Conservation (phyloP, 768 basidiomycete species). For the Boletellus emodensis region DNA sequence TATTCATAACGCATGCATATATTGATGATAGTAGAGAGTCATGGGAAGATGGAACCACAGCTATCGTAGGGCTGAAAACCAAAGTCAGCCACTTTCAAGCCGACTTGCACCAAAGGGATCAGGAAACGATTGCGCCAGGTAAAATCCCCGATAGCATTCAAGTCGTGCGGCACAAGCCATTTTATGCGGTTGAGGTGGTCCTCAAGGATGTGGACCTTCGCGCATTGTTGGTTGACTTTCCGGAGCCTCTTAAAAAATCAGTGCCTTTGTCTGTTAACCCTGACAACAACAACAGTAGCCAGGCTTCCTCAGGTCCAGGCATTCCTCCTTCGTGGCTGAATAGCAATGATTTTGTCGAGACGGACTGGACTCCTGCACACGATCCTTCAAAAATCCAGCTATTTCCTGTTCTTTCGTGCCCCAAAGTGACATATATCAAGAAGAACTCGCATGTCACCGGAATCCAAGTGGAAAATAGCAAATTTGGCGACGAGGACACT, state of each 20-base stretch:
- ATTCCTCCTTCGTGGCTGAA: conserved; percentile 66
- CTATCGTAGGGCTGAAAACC: conserved; percentile 83
- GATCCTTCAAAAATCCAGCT: conserved; percentile 60
- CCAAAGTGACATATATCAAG: conserved; percentile 80
- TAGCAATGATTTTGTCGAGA: conserved; percentile 77
- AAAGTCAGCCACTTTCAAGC: conserved; percentile 77
- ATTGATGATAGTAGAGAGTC: conserved; percentile 75
- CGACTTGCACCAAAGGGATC: conserved; percentile 89
- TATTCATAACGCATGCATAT: conserved; percentile 87
- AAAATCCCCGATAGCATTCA: conserved; percentile 54
- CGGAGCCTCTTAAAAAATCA: conserved; percentile 61
- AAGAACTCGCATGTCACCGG: conserved; percentile 43
- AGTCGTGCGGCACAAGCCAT: conserved; percentile 69
- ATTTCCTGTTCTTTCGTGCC: conserved; percentile 70
- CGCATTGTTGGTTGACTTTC: conserved; percentile 73
- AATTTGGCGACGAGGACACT: conserved; percentile 83
- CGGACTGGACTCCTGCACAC: conserved; percentile 54
- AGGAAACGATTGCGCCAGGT: conserved; percentile 66
- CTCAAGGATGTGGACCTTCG: conserved; percentile 74
- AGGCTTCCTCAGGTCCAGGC: conserved; percentile 29
- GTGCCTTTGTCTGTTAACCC: conserved; percentile 47
- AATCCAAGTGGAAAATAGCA: conserved; percentile 48
- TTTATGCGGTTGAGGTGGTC: conserved; percentile 84
- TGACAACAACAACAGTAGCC: conserved; percentile 38
- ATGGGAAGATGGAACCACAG: conserved; percentile 75